Evolutionary conservation across 345 rosid species (phyloP), one percentile per base, ranked within the genome.

Genomic region (Viola odorata): DNA sequence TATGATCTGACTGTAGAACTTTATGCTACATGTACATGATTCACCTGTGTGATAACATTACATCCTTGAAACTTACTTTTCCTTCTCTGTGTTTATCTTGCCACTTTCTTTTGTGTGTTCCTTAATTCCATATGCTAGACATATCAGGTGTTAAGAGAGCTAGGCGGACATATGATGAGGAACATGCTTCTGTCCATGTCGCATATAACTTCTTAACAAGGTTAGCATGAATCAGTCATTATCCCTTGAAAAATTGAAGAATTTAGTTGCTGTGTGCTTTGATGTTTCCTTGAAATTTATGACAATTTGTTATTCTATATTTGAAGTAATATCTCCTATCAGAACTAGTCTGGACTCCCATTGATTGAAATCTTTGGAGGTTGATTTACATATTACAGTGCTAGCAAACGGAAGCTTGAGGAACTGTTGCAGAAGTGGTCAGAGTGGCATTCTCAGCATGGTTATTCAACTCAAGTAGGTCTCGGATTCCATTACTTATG

Each of bases 371-470:
- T 53, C 56, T 64, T 44, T 39, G 41, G 55, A 55, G 40, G 8
- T 66, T 55, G 12, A 56, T 70, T 42, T 53, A 50, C 50, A 16
- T 70, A 60, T 68, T 63, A 48, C 84, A 95, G 99, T 77, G 81
- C 92, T 73, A 84, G 99, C 74, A 88, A 81, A 78, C 81, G 68
- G 69, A 95, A 85, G 81, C 87, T 88, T 60, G 92, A 88, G 73
- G 85, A 80, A 65, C 71, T 91, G 60, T 75, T 95, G 73, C 88
- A 76, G 72, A 75, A 91, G 65, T 95, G 99, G 99, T 91, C 97
- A 55, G 89, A 84, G 57, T 95, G 99, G 97, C 95, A 91, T 68
- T 81, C 84, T 50, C 82, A 81, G 55, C 82, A 63, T 59, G 77
- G 58, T 74, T 77, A 83, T 50, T 79, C 78, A 60, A 52, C 70